Base-by-base conservation (phyloP, 768 basidiomycete genomes). In the Suillus weaverae region DNA sequence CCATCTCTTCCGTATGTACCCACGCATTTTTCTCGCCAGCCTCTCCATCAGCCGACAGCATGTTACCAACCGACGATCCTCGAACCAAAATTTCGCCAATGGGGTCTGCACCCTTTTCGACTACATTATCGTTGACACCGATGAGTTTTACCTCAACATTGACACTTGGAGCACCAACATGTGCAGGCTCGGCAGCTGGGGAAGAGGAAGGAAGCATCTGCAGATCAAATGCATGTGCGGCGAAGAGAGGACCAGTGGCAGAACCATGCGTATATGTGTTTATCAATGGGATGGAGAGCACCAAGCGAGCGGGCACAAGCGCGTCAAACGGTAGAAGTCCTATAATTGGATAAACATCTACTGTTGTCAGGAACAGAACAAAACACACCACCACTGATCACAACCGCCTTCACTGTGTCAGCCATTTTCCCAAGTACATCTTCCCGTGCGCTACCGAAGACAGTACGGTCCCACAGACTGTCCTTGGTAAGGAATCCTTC, bases 61-160 rank as follows among this genome's bases (percentile, higher is more conserved):
- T 70, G 66, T 80, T 82, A 18, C 90, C 90, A 22, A 95, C 85
- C 1, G 88, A 81, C 3, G 94, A 93, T 4, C 94, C 94, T 10
- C 91, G 82, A 14, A 92, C 82, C 41, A 83, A 63, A 53, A 94
- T 76, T 32, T 73, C 71, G 1, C 92, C 93, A 8, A 72, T 75
- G 2, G 92, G 91, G 69, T 94, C 89, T 3, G 68, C 82, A 3
- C 90, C 92, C 3, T 70, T 76, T 72, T 92, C 92, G 9, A 93
- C 80, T 11, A 76, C 74, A 1, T 79, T 81, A 62, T 96, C 92
- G 50, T 89, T 80, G 11, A 92, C 84, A 0, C 83, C 88, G 0
- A 83, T 72, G n/a, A 98, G 81, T 72, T 94, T 90, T 6, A 85
- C 87, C 75, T 97, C 96, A 0, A 95, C 80, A 70, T 96, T 96